phyloP scores from a whole-genome alignment of 768 basidiomycete species.

The Suillus fuscotomentosus region DNA sequence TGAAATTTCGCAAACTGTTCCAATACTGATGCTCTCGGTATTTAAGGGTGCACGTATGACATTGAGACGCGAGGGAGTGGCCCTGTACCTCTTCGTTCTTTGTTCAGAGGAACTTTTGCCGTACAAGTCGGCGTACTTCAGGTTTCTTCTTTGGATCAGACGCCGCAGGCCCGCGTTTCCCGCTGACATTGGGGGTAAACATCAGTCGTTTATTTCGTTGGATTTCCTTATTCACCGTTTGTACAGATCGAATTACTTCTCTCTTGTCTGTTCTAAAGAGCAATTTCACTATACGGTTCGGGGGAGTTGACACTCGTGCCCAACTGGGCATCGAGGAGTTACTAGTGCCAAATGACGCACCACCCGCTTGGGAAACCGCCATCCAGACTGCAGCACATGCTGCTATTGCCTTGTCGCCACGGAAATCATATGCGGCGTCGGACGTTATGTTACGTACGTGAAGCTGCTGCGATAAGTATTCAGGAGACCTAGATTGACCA shows the following conservation, averaged over 20 bases:
- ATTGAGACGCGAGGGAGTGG: constrained; percentile 40
- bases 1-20: neutral
- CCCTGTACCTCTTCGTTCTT: constrained; percentile 44
- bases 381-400: constrained; percentile 1
- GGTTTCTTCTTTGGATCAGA: constrained; percentile 42
- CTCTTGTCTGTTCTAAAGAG: constrained; percentile 31
- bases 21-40: neutral
- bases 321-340: constrained; percentile 34
- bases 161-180: constrained; percentile 29
- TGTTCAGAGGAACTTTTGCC: constrained; percentile 39
- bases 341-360: constrained; percentile 15
- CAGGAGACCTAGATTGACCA: constrained; percentile 5
- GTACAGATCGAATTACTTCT: constrained; percentile 30
- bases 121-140: constrained; percentile 50
- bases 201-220: neutral
- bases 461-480: constrained; percentile 6
- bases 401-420: constrained; percentile 14
- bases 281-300: constrained; percentile 25
- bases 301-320: constrained; percentile 29
- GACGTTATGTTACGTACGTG: constrained; percentile 38
- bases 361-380: neutral
- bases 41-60: constrained; percentile 47
- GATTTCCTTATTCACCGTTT: neutral
- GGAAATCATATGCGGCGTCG: neutral
- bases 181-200: constrained; percentile 25